Base-by-base conservation (phyloP, 345 rosid genomes). In the Eucalyptus regnans region DNA sequence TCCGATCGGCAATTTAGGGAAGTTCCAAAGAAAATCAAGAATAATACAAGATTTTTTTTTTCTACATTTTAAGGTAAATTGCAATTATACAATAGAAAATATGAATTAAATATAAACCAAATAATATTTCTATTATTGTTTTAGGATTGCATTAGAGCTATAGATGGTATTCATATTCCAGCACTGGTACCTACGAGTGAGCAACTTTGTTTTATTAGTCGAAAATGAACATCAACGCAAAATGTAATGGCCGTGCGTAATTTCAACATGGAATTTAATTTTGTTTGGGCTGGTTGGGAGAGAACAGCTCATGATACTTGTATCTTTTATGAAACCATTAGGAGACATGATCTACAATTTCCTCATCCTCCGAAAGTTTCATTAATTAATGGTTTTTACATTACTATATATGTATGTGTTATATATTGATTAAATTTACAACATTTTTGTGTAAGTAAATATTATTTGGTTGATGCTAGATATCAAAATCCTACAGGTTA, bases 1-100 rank as follows among this genome's bases (percentile, higher is more conserved):
- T 60, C 1, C 0, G 7, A 60, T 60, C 0, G 7, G n/a, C 31
- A 60, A 12, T 60, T 25, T 0, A 2, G 1, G 7, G 1, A 10
- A 60, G 66, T 60, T 27, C n/a, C 66, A 60, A 11, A 10, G 15
- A 60, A 60, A 0, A 60, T 60, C 2, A 60, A 0, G 0, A 60
- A 60, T 25, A 60, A 60, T 25, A 25, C 1, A 5, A 11, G 7
- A 60, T 11, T 60, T 60, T 60, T 60, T 60, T 60, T 58, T 23
- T 60, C 15, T 4, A 7, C 1, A 25, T 25, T 60, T 25, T 25
- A 60, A 60, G 31, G 14, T 60, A 60, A 25, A 2, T 60, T 25
- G 2, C 0, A 0, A 60, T 25, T 11, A 25, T 60, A 60, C 15
- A 60, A 25, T 56, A 23, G 3, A 8, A 56, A 56, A 4, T 4